These are phyloP conservation scores for Pseudocohnilembus persalinus DNA, from an alignment of 169 alveolate genomes.

Conservation along the genomic window DNA sequence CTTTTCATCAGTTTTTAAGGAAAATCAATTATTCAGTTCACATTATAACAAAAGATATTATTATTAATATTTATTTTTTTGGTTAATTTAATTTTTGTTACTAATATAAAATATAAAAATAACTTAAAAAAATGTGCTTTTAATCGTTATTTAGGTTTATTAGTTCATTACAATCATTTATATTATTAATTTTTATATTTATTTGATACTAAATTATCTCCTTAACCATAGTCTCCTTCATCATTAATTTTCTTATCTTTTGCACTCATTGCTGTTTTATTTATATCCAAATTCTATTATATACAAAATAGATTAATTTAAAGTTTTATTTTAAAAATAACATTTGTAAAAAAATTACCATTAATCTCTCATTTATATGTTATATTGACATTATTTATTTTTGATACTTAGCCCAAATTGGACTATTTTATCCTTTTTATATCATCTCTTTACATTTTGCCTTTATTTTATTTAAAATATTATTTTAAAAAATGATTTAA, in stretches of 20 bases:
- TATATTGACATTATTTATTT: constrained; percentile 21
- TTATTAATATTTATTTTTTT: no score
- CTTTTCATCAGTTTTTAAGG: no score
- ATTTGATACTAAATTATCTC: constrained; percentile 40
- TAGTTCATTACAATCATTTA: no score
- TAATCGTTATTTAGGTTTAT: no score
- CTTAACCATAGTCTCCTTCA: constrained; percentile 61
- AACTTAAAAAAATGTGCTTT: no score
- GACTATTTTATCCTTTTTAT: constrained; percentile 34
- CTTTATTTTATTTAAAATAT: neutral
- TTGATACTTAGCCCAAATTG: constrained; percentile 31
- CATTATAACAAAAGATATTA: no score
- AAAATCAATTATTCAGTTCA: no score
- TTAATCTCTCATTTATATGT: constrained; percentile 26
- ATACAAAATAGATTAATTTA: neutral
- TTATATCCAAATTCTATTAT: constrained; percentile 13
- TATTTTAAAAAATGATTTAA: no score
- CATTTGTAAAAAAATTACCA: constrained; percentile 15
- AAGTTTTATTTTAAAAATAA: neutral
- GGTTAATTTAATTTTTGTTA: no score
- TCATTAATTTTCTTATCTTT: constrained; percentile 47
- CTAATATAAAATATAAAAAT: no score
- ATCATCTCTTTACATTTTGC: constrained; percentile 30
- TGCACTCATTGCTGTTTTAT: constrained; percentile 48
- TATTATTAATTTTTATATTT: no score